A percentile compares a stretch with the other conserved stretches of the same genome.
These are phyloP conservation scores for Hamigera avellanea DNA, from an alignment of 495 filamentous ascomycete species.

Conservation along the genomic window DNA sequence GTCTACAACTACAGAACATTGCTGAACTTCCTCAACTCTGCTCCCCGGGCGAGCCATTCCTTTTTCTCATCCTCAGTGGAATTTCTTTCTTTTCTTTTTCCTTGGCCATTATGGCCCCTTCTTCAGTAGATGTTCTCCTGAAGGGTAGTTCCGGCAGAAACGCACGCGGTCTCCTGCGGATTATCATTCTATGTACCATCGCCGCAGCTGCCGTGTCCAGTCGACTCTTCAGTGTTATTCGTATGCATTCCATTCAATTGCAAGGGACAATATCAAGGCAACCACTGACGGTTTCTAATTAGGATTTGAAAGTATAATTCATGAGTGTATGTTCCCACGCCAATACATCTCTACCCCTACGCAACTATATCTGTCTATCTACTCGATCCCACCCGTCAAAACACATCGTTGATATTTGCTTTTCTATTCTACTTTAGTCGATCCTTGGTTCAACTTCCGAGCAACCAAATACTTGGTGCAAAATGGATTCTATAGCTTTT, in stretches of 20 bases:
- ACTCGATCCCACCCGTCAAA: constrained; percentile 2
- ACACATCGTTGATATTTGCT: constrained; percentile 9
- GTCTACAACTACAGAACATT: constrained; percentile 3
- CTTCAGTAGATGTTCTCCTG: constrained; percentile 44
- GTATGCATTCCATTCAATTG: too few relatives aligned
- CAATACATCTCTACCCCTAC: constrained; percentile 1
- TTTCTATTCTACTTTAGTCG: constrained; percentile 47
- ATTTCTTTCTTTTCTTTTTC: constrained; percentile 19
- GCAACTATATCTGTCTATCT: not conserved
- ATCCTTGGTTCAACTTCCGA: constrained; percentile 99
- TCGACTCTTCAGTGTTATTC: constrained; percentile 95
- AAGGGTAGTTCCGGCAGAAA: constrained; percentile 59
- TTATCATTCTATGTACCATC: constrained; percentile 87
- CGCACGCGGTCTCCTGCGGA: constrained; percentile 74
- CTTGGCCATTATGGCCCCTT: constrained; percentile 42
- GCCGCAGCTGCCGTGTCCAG: constrained; percentile 87
- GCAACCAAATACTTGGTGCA: constrained; percentile 95
- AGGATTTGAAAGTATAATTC: constrained; percentile 99
- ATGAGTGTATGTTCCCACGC: constrained; percentile 70
- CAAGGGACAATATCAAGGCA: too few relatives aligned
- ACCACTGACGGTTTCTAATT: too few relatives aligned
- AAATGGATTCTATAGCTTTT: constrained; percentile 97
- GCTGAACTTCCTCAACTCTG: not conserved
- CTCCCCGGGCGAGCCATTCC: constrained; percentile 22
- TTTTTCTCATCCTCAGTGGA: constrained; percentile 19